Evolutionary conservation across 257 asterid species (phyloP).

Genomic region (Anisodus acutangulus): DNA sequence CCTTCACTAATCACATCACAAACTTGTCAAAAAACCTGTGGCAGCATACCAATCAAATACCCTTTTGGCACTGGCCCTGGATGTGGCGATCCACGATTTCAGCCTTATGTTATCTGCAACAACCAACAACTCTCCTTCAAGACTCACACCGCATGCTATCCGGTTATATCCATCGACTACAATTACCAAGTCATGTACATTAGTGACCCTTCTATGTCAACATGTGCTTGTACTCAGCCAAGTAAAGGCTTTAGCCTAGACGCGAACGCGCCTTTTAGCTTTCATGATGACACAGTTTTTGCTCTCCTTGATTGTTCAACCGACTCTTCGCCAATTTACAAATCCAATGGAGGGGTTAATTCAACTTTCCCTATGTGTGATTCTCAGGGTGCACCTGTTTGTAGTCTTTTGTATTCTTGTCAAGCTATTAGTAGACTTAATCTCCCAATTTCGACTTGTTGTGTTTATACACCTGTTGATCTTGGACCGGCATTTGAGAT

Average conservation of each 20-base stretch:
- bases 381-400: slow-evolving; percentile 55
- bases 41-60: slow-evolving; percentile 60
- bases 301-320: slow-evolving; percentile 67
- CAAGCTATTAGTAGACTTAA: slow-evolving; percentile 60
- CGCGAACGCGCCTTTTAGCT: slow-evolving; percentile 73
- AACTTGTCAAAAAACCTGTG: slow-evolving; percentile 69
- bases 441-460: slow-evolving; percentile 65
- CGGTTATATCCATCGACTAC: slow-evolving; percentile 75
- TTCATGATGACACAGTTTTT: slow-evolving; percentile 63
- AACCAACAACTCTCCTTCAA: slow-evolving; percentile 59
- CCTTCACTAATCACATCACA: slow-evolving; percentile 52
- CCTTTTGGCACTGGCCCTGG: slow-evolving; percentile 83
- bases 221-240: slow-evolving; percentile 75
- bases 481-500: slow-evolving; percentile 84
- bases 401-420: slow-evolving; percentile 66
- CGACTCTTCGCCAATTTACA: slow-evolving; percentile 56
- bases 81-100: slow-evolving; percentile 80
- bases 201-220: slow-evolving; percentile 78
- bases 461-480: slow-evolving; percentile 82
- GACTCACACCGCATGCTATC: slow-evolving; percentile 73
- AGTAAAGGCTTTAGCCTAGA: slow-evolving; percentile 84
- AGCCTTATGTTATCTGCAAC: slow-evolving; percentile 62
- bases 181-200: slow-evolving; percentile 58
- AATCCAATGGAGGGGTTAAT: slow-evolving; percentile 37
- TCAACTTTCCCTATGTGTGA: slow-evolving; percentile 65